Evolutionary conservation across 768 basidiomycete species (phyloP).

Genomic region (Cystoderma amianthinum): DNA sequence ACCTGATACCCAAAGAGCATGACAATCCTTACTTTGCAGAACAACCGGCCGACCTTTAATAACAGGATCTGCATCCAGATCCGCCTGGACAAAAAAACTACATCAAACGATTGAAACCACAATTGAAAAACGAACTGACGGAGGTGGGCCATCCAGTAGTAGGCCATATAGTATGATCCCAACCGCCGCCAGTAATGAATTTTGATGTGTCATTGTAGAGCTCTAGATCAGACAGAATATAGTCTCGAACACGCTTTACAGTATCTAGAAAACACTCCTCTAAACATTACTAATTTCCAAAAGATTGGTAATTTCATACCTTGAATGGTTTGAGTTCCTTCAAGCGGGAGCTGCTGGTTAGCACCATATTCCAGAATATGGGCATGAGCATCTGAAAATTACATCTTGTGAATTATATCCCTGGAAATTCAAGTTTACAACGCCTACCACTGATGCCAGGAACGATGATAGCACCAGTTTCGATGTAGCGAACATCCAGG

Average conservation of each 20-base stretch:
- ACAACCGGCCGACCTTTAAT: conserved; percentile 66
- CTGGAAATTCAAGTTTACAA: not conserved
- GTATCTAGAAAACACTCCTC: conserved; percentile 36
- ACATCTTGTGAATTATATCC: no score
- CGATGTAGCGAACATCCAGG: conserved; percentile 42
- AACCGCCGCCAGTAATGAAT: conserved; percentile 77
- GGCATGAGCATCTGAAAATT: conserved; percentile 59
- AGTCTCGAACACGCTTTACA: conserved; percentile 51
- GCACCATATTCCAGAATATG: conserved; percentile 79
- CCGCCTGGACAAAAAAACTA: conserved; percentile 34
- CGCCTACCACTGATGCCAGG: conserved; percentile 69
- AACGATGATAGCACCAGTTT: conserved; percentile 52
- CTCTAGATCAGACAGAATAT: conserved; percentile 52
- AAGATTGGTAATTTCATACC: conserved; percentile 25
- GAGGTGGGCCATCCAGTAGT: conserved; percentile 56
- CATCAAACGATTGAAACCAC: not conserved
- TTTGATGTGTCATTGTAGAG: conserved; percentile 47
- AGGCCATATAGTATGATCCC: conserved; percentile 85
- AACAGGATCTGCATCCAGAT: conserved; percentile 65
- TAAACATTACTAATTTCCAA: not conserved
- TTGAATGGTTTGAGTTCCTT: conserved; percentile 49
- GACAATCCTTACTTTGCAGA: conserved; percentile 82
- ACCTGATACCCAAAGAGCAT: conserved; percentile 82
- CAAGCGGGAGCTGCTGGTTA: conserved; percentile 54
- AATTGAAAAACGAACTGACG: conserved; percentile 32